Conservation (phyloP, 768 basidiomycete genomes). For the Suillus spraguei region DNA sequence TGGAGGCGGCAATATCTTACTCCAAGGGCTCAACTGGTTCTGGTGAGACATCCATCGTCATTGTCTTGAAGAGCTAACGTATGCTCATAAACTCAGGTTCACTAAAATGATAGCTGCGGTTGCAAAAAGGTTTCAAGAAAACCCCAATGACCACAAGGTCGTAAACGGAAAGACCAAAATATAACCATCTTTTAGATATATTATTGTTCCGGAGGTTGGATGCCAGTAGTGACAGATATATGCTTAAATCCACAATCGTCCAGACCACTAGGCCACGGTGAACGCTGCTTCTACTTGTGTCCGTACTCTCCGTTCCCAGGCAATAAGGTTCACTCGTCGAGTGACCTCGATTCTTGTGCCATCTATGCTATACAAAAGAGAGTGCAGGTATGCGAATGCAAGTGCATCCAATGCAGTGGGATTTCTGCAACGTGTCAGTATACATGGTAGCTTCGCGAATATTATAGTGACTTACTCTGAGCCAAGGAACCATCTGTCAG, state of each 20-base stretch:
- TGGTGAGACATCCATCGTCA: slow-evolving; percentile 52
- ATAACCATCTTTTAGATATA: neutral
- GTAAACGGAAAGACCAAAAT: slow-evolving; percentile 23
- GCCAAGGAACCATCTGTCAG: slow-evolving; percentile 80
- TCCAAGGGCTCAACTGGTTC: slow-evolving; percentile 77
- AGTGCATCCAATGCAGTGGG: slow-evolving; percentile 85
- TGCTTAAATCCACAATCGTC: neutral
- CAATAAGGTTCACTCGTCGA: slow-evolving; percentile 73
- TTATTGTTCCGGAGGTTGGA: neutral
- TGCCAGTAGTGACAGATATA: neutral
- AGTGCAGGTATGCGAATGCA: slow-evolving; percentile 79
- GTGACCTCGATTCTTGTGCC: slow-evolving; percentile 63
- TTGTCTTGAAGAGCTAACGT: slow-evolving; percentile 5
- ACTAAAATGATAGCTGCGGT: slow-evolving; percentile 71
- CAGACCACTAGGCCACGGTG: slow-evolving; percentile 11
- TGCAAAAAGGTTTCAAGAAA: slow-evolving; percentile 56
- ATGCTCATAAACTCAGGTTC: slow-evolving; percentile 51
- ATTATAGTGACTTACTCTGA: slow-evolving; percentile 53
- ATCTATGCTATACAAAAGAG: slow-evolving; percentile 50
- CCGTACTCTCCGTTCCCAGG: slow-evolving; percentile 77
- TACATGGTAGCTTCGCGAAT: neutral
- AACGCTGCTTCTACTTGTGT: slow-evolving; percentile 59
- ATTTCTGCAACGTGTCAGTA: slow-evolving; percentile 42
- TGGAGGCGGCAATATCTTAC: slow-evolving; percentile 58
- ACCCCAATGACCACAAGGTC: slow-evolving; percentile 19